Evolutionary conservation across 139 green algal species (phyloP), one percentile per base, ranked within the genome.

Genomic region (Desmodesmus armatus): DNA sequence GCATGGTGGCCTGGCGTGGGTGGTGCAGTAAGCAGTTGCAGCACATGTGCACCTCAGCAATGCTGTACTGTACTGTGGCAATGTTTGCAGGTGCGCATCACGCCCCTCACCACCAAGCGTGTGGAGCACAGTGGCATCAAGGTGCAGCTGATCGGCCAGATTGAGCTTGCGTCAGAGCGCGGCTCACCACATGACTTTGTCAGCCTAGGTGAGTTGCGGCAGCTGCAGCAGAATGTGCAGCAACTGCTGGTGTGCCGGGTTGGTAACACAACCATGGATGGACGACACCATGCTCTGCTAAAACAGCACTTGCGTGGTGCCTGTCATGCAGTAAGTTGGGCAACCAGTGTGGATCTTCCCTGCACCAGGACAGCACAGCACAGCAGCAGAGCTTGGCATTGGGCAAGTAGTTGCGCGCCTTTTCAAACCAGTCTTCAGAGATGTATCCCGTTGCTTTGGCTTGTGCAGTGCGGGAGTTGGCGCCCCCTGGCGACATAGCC

Each of bases 81-180:
- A n/a, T n/a, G n/a, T n/a, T 23, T 67, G 62, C 83, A 92, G 91
- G 77, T 92, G 0, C 83, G 84, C 13, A 76, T 95, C 13, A 92
- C 90, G 4, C 92, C 92, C 0, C 49, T 93, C 39, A 94, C 94
- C 19, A 94, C 93, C 41, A 96, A 96, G 87, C 96, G 95, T 73
- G 79, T 99, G 11, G 98, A 99, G 53, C 98, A 99, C 87, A 85
- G 89, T 44, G 97, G 98, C 62, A 96, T 99, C 71, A 96, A 94
- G 7, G 95, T 99, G 35, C 97, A 99, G 90, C 95, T 99, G 47
- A 74, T 99, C 25, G 98, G 97, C 0, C 95, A 98, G 84, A 98
- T 99, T 83, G 98, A 99, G 92, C 90, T 99, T 5, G 93, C 94
- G 0, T 94, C 94, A 39, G 97, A 99, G 80, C 80, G 94, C 4